Evolutionary conservation across 441 rosid genomes (phyloP).

Genomic region (Kokia cookei): DNA sequence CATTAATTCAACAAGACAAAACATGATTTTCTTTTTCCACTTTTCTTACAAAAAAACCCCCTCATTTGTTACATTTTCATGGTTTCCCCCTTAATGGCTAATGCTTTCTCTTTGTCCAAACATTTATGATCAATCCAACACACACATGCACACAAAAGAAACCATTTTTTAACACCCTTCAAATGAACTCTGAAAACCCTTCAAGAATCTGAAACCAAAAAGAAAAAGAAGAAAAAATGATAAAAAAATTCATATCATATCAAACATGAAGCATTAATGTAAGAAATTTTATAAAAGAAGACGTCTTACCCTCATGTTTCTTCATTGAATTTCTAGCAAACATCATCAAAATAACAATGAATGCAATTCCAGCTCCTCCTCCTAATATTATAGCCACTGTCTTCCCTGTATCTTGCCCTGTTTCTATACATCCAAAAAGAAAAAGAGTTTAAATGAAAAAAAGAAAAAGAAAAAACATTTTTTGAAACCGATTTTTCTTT

Average conservation of each 20-base stretch:
- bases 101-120: too few relatives aligned
- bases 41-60: too few relatives aligned
- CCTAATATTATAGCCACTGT: conserved; percentile 96
- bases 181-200: not conserved
- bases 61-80: not conserved
- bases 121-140: too few relatives aligned
- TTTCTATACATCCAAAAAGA: not conserved
- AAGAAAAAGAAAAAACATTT: not conserved
- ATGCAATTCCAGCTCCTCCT: conserved; percentile 89
- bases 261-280: not conserved
- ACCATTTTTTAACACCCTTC: too few relatives aligned
- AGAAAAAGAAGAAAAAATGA: too few relatives aligned
- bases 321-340: conserved; percentile 69
- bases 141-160: too few relatives aligned
- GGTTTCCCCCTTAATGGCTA: not conserved
- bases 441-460: not conserved
- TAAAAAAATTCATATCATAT: not conserved
- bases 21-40: not conserved
- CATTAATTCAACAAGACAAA: not conserved
- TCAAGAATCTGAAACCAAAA: not conserved
- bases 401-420: conserved; percentile 69
- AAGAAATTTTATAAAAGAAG: not conserved
- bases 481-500: not conserved
- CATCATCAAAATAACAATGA: conserved; percentile 71
- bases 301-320: conserved; percentile 68